Evolutionary conservation across 2,329 filamentous ascomycete species (phyloP).

Genomic region (Aureobasidium melanogenum): DNA sequence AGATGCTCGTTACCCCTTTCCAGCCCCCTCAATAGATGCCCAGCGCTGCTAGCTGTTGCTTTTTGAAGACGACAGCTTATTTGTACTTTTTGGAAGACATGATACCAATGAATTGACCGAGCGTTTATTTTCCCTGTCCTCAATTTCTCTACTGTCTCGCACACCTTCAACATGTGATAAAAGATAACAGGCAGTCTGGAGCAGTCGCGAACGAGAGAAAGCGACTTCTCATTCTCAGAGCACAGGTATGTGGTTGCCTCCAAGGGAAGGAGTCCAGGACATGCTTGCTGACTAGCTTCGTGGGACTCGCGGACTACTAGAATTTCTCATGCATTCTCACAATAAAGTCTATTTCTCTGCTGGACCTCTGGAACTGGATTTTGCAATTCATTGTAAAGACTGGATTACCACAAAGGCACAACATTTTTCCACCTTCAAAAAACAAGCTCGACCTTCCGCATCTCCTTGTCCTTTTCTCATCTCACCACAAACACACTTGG

Average conservation of each 20-base stretch:
- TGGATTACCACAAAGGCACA: neutral
- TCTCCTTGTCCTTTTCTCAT: too few relatives aligned
- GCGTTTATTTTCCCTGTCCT: neutral
- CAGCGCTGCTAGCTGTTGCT: too few relatives aligned
- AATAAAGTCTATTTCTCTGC: too few relatives aligned
- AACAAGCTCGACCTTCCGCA: neutral
- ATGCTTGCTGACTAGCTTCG: neutral
- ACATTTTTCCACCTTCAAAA: neutral
- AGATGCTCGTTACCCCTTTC: constrained; percentile 72
- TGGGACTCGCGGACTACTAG: neutral
- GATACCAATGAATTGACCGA: constrained; percentile 11
- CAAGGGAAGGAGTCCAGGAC: neutral
- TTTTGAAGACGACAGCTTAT: neutral
- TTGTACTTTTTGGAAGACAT: constrained; percentile 7
- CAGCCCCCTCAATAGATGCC: constrained; percentile 46
- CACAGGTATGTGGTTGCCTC: neutral
- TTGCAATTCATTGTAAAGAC: neutral
- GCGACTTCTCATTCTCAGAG: neutral
- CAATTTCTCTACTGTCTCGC: neutral
- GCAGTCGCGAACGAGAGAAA: neutral
- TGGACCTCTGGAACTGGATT: neutral
- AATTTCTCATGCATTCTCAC: neutral
- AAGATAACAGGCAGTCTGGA: neutral
- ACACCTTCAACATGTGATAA: neutral
- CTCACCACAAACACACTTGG: neutral